Evolutionary conservation across 176 grass and related monocot genomes (phyloP).

Genomic region (Bolboschoenus planiculmis): DNA sequence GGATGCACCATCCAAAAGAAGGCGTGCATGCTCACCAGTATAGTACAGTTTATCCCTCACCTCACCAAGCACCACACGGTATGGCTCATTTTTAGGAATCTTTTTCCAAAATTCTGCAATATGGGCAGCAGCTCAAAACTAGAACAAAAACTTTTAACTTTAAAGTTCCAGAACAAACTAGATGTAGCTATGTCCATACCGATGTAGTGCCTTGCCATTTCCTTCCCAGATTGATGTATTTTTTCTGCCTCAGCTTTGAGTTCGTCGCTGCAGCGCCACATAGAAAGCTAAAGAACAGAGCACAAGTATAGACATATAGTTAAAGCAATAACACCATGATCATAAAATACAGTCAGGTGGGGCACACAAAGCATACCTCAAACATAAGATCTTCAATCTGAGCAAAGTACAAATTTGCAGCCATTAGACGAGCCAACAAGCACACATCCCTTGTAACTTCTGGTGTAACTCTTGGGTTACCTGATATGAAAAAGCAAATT

Average conservation of each 20-base stretch:
- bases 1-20: conserved; percentile 69
- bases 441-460: conserved; percentile 99
- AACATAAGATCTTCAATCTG: conserved; percentile 99
- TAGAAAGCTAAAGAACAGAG: conserved; percentile 71
- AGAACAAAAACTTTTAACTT: not conserved
- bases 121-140: conserved; percentile 26
- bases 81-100: conserved; percentile 86
- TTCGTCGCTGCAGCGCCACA: conserved; percentile 94
- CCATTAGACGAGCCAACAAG: conserved; percentile 95
- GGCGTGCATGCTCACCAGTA: conserved; percentile 75
- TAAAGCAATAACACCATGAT: not conserved
- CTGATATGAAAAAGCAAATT: conserved; percentile 41
- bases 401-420: conserved; percentile 89
- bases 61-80: conserved; percentile 92
- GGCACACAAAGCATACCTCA: conserved; percentile 46
- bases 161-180: not conserved
- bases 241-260: conserved; percentile 61
- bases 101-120: conserved; percentile 95
- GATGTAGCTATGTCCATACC: conserved; percentile 37
- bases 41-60: conserved; percentile 93
- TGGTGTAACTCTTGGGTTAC: conserved; percentile 95
- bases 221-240: conserved; percentile 51
- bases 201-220: conserved; percentile 87
- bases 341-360: not conserved
- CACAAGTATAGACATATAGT: not conserved